phyloP scores from a whole-genome alignment of 148 eudicot genomes.

The Selenicereus undatus region DNA sequence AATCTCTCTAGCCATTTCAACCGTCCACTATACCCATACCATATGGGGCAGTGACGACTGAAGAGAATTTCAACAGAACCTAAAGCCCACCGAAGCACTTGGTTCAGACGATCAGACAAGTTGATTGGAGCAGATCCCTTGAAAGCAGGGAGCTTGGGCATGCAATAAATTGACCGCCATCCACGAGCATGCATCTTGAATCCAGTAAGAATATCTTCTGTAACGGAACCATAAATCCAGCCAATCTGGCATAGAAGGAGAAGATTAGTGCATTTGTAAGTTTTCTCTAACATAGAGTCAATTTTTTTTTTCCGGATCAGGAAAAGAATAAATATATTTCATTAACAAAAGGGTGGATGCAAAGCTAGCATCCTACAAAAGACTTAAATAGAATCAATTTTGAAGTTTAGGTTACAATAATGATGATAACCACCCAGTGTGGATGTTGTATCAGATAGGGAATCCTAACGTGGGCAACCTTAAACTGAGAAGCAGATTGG shows the following conservation, averaged over 20 bases:
- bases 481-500: too few species aligned
- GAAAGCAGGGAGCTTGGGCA: conserved; percentile 70
- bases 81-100: conserved; percentile 76
- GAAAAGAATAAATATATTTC: too few species aligned
- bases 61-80: conserved; percentile 75
- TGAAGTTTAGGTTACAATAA: neutral
- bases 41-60: conserved; percentile 75
- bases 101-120: conserved; percentile 75
- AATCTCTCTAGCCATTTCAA: conserved; percentile 64
- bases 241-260: conserved; percentile 52
- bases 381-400: too few species aligned
- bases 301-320: too few species aligned
- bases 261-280: neutral
- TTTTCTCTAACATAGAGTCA: neutral
- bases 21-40: conserved; percentile 67
- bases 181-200: conserved; percentile 82
- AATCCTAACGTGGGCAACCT: too few species aligned
- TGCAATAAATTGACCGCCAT: conserved; percentile 73
- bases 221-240: conserved; percentile 82
- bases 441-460: too few species aligned
- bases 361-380: too few species aligned
- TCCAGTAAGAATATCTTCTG: conserved; percentile 81
- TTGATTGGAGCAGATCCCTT: conserved; percentile 84
- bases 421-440: too few species aligned
- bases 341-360: too few species aligned